Evolutionary conservation across 495 filamentous ascomycete species (phyloP), one percentile per base, ranked within the genome.

Genomic region (Saxispiralis lemnorum): DNA sequence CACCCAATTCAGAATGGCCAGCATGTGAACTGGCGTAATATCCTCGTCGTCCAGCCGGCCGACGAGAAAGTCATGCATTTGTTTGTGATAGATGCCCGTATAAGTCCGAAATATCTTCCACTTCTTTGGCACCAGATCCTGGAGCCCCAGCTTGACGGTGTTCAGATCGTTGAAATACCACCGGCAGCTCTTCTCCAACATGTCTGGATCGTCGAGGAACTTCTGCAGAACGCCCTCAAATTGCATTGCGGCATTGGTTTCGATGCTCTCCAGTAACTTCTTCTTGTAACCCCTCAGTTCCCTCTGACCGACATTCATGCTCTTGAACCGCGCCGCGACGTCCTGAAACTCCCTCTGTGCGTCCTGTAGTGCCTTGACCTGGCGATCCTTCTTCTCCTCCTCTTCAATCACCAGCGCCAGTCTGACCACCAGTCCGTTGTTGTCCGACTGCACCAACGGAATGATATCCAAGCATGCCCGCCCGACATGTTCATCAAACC

Each of bases 111-210:
- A 86, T 39, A 96, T 93, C 62, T 81, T 88, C 89, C 89, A 99
- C 54, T 92, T 93, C 63, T 89, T 93, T 19, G 89, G 89, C 70
- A 94, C 83, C 40, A 99, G 64, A 31, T 69, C 68, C 38, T 79
- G 72, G 78, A 99, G 92, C 51, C 89, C 87, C 39, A 86, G 66
- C 64, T 84, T 79, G 44, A 94, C 87, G 0, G 83, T 81, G 57
- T 82, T 87, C 1, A 99, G 72, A 55, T 99, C 88, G 60, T 94
- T 93, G 69, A 96, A 99, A 62, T 76, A 96, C 89, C 92, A 99
- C 45, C 74, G 74, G 60, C 94, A 66, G 50, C 68, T 73, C 64
- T 94, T 89, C 36, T 88, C 81, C 34, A 99, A 64, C 51, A 64
- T 71, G n/a, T 81, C 73, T 0, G 92, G 81, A 52, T 95, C 83